A percentile compares a stretch with the other conserved stretches of the same genome.
Conservation (phyloP, 306 rosid genomes). For the Castanea crenata region DNA sequence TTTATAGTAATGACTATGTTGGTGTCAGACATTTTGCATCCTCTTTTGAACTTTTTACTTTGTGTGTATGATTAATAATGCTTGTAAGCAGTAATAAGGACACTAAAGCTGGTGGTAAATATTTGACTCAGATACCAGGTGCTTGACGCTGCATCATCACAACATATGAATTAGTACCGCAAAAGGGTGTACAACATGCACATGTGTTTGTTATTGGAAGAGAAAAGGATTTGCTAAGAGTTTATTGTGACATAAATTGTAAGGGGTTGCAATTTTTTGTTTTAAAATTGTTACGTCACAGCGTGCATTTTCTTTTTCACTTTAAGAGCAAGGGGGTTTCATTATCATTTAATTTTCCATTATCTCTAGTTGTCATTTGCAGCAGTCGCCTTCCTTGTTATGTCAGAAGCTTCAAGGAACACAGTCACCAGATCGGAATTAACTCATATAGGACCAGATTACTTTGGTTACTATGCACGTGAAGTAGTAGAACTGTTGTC, state of each 20-base stretch:
- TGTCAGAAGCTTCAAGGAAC: constrained; percentile 54
- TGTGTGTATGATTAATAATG: neutral
- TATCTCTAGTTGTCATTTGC: constrained; percentile 27
- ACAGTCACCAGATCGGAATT: constrained; percentile 28
- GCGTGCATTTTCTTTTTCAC: neutral
- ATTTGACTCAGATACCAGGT: neutral
- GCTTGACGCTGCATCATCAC: neutral
- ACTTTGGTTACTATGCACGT: constrained; percentile 63
- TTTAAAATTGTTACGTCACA: neutral
- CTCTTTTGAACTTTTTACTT: neutral
- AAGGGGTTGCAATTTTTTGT: neutral
- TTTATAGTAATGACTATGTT: neutral
- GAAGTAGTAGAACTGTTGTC: constrained; percentile 60
- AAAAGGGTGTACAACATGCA: neutral
- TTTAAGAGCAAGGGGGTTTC: neutral
- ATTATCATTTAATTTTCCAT: neutral
- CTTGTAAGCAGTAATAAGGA: neutral
- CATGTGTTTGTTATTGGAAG: neutral
- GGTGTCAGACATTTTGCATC: neutral
- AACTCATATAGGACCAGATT: constrained; percentile 65
- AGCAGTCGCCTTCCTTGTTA: constrained; percentile 42
- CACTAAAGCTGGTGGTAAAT: neutral
- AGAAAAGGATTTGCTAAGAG: neutral
- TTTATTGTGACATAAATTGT: neutral
- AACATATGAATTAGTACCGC: neutral